phyloP scores from a whole-genome alignment of 768 basidiomycete genomes.

The Kwoniella sp. region DNA sequence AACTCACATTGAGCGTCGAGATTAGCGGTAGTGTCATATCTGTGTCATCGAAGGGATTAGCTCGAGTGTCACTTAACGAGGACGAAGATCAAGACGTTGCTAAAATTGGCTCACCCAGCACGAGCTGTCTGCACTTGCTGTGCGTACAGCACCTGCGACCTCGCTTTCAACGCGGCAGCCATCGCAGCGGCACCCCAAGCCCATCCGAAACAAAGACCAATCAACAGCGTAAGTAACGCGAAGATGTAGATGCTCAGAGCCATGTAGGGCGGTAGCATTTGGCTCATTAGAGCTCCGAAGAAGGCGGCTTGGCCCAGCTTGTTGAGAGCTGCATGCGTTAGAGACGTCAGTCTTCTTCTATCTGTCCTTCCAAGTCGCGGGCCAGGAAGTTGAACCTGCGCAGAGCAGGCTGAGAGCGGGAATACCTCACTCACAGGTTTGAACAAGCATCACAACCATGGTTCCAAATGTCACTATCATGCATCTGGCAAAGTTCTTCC shows the following conservation, averaged over 20 bases:
- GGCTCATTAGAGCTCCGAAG: constrained; percentile 54
- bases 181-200: constrained; percentile 63
- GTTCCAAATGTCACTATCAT: constrained; percentile 46
- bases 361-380: background rate
- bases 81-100: too few relatives aligned
- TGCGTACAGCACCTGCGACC: constrained; percentile 43
- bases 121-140: constrained; percentile 32
- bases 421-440: constrained; percentile 34
- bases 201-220: constrained; percentile 63
- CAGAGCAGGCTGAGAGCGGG: constrained; percentile 1
- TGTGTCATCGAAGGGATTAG: constrained; percentile 3
- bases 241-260: constrained; percentile 62
- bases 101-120: constrained; percentile 37
- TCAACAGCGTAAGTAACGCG: constrained; percentile 59
- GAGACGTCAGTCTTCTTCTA: background rate
- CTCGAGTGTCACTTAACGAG: background rate
- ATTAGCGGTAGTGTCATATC: constrained; percentile 41
- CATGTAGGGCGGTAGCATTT: constrained; percentile 61
- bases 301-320: constrained; percentile 57
- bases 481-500: constrained; percentile 52
- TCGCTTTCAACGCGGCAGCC: constrained; percentile 59
- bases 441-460: constrained; percentile 46
- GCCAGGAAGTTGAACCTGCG: background rate
- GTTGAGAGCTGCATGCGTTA: constrained; percentile 37
- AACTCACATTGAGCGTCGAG: constrained; percentile 47